Conservation (phyloP, 2,329 filamentous ascomycete species). For the Thermochaetoides dissita region DNA sequence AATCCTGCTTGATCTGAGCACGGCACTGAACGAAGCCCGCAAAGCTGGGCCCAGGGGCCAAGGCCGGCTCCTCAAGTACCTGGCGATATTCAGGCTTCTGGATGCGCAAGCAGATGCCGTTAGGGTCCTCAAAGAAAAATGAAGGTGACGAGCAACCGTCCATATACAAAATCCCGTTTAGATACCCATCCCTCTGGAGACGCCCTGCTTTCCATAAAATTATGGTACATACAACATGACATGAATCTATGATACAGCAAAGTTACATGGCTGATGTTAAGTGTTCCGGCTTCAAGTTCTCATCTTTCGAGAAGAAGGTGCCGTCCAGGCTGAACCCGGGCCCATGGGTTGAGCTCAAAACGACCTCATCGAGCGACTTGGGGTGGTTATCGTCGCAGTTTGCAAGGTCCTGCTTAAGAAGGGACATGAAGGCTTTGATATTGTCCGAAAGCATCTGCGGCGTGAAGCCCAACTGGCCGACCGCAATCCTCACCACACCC, state of each 20-base stretch:
- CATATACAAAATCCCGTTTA: constrained; percentile 8
- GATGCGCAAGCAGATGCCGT: constrained; percentile 39
- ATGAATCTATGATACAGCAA: constrained; percentile 14
- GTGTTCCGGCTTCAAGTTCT: constrained; percentile 37
- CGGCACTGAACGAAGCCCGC: constrained; percentile 30
- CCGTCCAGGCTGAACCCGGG: constrained; percentile 81
- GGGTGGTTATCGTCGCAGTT: constrained; percentile 28
- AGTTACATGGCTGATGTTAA: constrained; percentile 32
- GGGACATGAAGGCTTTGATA: constrained; percentile 60
- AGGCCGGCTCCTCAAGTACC: constrained; percentile 33
- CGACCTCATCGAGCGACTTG: constrained; percentile 62
- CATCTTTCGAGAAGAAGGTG: constrained; percentile 51
- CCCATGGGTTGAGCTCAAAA: constrained; percentile 75
- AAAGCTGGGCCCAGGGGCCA: constrained; percentile 30
- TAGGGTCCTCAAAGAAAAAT: constrained; percentile 31
- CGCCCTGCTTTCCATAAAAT: constrained; percentile 7
- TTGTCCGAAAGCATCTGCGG: constrained; percentile 78
- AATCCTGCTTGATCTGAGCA: constrained; percentile 39
- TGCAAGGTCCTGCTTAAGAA: constrained; percentile 69
- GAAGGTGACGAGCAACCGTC: neutral
- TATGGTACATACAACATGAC: constrained; percentile 11
- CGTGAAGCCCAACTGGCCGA: constrained; percentile 80
- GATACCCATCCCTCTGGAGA: constrained; percentile 17
- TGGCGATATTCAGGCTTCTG: constrained; percentile 38
- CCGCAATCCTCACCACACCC: constrained; percentile 75